Evolutionary conservation across 1,139 yeast species (phyloP), one percentile per base, ranked within the genome.

Genomic region (Ogataea hybrid): DNA sequence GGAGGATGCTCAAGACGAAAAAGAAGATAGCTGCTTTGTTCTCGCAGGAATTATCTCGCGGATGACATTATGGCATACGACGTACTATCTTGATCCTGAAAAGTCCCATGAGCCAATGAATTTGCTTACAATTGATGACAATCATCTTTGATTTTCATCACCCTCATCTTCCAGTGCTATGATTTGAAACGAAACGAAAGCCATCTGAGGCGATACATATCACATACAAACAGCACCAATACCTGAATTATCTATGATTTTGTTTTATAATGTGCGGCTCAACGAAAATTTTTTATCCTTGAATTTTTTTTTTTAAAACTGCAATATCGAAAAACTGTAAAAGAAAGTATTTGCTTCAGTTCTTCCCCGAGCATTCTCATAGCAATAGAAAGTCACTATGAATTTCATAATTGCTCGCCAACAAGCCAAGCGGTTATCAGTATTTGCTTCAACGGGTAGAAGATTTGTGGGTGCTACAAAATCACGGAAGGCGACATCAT

Each of bases 1-100:
- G 1, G 71, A 67, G 41, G 54, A 58, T 30, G 49, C 54, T 3
- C 63, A 65, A 35, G 68, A 63, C 33, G 68, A 65, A 37, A 58
- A 66, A 37, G 70, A 66, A 37, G 66, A 58, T 33, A 58, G 63
- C 36, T 51, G 65, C 20, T 64, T 64, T 38, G 39, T 54, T 3
- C 49, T 58, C 37, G 57, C 68, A 2, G 63, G 64, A 0, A 53
- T 62, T 15, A 40, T 65, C 3, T 61, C 69, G 0, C 37, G 69
- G 29, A 54, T 64, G 58, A 41, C 58, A 2, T 48, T 63, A 15
- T 60, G 61, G 57, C 52, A 56, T 21, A 52, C 63, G 5, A 41
- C 41, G 9, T 35, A 40, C 3, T 63, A 63, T 35, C 48, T 57
- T 30, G 50, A 52, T 22, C 56, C 60, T 0, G 39, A 41, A 1